These are phyloP conservation scores for Trichoderma reesei DNA, from an alignment of 495 filamentous ascomycete species.

Conservation along the genomic window DNA sequence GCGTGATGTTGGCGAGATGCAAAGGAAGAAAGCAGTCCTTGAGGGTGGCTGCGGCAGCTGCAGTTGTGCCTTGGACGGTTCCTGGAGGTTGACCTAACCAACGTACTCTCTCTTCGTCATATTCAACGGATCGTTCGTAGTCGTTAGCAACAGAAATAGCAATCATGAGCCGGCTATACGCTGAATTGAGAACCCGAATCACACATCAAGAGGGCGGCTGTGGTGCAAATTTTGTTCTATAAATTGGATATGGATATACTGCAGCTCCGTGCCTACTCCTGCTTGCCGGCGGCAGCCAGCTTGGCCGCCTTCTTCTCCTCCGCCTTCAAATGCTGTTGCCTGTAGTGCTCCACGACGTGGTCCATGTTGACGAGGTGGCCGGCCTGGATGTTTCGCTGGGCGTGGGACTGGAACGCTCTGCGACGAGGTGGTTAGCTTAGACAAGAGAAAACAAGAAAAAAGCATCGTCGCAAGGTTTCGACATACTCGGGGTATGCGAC, in stretches of 20 bases:
- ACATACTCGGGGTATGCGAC: constrained; percentile 41
- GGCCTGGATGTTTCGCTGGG: constrained; percentile 35
- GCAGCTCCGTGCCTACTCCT: constrained; percentile 12
- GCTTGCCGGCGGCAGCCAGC: constrained; percentile 23
- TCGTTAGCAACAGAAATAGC: no score
- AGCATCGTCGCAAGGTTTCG: background rate
- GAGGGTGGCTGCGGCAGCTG: no score
- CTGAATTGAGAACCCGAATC: background rate
- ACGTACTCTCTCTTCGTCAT: no score
- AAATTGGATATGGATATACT: constrained; percentile 1
- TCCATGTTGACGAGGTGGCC: constrained; percentile 33
- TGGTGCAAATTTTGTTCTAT: background rate
- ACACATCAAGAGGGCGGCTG: background rate
- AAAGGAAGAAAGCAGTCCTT: no score
- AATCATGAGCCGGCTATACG: no score
- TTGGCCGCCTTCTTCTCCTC: constrained; percentile 38
- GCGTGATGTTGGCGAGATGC: no score
- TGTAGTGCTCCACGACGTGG: constrained; percentile 39
- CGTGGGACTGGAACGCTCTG: constrained; percentile 35
- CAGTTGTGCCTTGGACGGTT: no score
- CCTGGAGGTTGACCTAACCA: no score
- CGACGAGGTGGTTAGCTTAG: constrained; percentile 20
- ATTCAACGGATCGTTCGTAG: no score
- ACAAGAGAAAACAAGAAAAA: background rate
- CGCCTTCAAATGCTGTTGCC: constrained; percentile 32